These are phyloP conservation scores for Colletotrichum truncatum DNA, from an alignment of 2,329 filamentous ascomycete genomes.

Conservation along the genomic window DNA sequence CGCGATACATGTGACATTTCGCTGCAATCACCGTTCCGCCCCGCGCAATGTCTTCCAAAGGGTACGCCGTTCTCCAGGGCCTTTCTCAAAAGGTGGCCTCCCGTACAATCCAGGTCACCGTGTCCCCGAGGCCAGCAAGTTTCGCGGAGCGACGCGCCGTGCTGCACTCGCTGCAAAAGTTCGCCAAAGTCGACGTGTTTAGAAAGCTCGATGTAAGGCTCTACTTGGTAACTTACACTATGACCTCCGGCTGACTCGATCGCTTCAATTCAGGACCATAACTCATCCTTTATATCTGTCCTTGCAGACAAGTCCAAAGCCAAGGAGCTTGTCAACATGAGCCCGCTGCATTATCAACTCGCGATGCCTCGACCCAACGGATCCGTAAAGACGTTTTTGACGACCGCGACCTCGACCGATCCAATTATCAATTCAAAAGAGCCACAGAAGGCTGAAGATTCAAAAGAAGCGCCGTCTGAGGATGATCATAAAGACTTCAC, in stretches of 20 bases:
- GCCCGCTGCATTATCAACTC: slow-evolving; percentile 58
- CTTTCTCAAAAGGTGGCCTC: slow-evolving; percentile 12
- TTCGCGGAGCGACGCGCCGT: slow-evolving; percentile 66
- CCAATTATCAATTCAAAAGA: slow-evolving; percentile 3
- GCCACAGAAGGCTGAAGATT: neutral
- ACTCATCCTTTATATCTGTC: slow-evolving; percentile 60
- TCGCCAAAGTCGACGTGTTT: slow-evolving; percentile 62
- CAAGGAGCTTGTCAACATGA: slow-evolving; percentile 48
- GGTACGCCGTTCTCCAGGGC: slow-evolving; percentile 5
- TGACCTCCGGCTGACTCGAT: neutral
- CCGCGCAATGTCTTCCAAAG: slow-evolving; percentile 19
- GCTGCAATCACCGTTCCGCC: neutral
- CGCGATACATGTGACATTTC: neutral
- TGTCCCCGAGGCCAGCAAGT: slow-evolving; percentile 59
- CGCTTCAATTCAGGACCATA: slow-evolving; percentile 47
- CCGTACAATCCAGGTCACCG: slow-evolving; percentile 58
- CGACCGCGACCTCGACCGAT: slow-evolving; percentile 29
- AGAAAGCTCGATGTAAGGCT: slow-evolving; percentile 51
- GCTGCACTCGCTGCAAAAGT: slow-evolving; percentile 58
- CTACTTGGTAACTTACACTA: neutral
- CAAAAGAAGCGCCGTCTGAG: neutral
- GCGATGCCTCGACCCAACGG: slow-evolving; percentile 37
- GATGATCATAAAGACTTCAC: slow-evolving; percentile 47
- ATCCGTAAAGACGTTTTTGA: slow-evolving; percentile 42
- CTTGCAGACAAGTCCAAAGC: slow-evolving; percentile 51